These are phyloP conservation scores for Penicillium sp. DNA, from an alignment of 2,329 filamentous ascomycete species.

Conservation along the genomic window DNA sequence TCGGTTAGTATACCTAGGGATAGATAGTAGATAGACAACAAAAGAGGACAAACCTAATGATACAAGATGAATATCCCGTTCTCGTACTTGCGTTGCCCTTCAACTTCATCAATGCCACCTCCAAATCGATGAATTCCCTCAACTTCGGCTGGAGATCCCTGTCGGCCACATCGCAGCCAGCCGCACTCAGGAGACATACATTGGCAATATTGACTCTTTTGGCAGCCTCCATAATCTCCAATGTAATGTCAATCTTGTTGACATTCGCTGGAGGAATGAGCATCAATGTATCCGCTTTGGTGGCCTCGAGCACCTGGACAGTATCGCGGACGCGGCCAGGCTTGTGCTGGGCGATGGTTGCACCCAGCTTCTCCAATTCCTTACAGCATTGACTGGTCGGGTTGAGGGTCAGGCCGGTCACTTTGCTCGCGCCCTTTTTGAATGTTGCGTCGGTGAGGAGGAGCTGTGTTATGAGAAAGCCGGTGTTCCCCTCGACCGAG, in stretches of 20 bases:
- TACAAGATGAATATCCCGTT: constrained; percentile 42
- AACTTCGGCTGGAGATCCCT: constrained; percentile 46
- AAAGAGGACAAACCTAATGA: constrained; percentile 39
- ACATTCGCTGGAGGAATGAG: constrained; percentile 47
- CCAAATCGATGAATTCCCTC: constrained; percentile 51
- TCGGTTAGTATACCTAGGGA: neutral
- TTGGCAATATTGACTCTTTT: constrained; percentile 46
- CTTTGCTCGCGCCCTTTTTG: constrained; percentile 37
- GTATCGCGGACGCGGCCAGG: constrained; percentile 40
- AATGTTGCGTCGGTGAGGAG: constrained; percentile 44
- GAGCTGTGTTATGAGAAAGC: constrained; percentile 50
- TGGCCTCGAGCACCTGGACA: constrained; percentile 38
- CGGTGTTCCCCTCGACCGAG: constrained; percentile 49
- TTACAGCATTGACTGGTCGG: constrained; percentile 35
- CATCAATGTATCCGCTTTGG: constrained; percentile 47
- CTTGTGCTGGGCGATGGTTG: constrained; percentile 40
- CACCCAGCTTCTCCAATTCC: constrained; percentile 42
- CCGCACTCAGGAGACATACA: constrained; percentile 47
- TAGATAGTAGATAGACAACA: neutral
- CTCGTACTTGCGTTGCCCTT: constrained; percentile 43
- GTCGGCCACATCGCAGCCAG: constrained; percentile 50
- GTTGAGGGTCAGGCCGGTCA: constrained; percentile 42
- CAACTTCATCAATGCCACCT: constrained; percentile 38
- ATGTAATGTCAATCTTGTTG: constrained; percentile 45
- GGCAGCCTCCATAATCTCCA: constrained; percentile 45